These are phyloP conservation scores for Podosphaera aphanis DNA, from an alignment of 2,329 filamentous ascomycete species.

Conservation along the genomic window DNA sequence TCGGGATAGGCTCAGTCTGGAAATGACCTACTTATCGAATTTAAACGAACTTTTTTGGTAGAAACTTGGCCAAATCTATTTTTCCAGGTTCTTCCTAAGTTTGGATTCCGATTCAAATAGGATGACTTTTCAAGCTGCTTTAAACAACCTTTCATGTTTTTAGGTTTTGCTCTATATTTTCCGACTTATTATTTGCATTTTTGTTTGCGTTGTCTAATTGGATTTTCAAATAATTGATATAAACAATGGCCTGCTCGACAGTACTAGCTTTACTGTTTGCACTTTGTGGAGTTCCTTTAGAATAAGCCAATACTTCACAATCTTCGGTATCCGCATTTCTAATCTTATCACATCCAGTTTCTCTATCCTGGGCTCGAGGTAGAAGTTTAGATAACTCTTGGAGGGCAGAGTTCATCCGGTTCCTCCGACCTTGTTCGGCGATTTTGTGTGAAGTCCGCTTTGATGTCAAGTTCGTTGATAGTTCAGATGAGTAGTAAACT, in stretches of 20 bases:
- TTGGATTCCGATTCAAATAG: no score
- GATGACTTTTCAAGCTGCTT: no score
- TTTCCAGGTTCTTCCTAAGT: no score
- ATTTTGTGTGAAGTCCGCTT: slow-evolving; percentile 97
- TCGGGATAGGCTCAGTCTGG: no score
- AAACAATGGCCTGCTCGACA: slow-evolving; percentile 89
- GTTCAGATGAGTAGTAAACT: slow-evolving; percentile 68
- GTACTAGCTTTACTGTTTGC: slow-evolving; percentile 86
- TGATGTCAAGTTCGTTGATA: slow-evolving; percentile 82
- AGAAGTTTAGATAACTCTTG: slow-evolving; percentile 75
- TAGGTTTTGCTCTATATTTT: slow-evolving; percentile 12
- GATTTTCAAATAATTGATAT: slow-evolving; percentile 65
- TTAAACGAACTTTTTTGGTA: no score
- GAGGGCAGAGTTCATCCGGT: slow-evolving; percentile 82
- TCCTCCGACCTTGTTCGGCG: slow-evolving; percentile 82
- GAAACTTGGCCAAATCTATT: no score
- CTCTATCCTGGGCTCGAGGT: slow-evolving; percentile 29
- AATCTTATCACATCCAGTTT: slow-evolving; percentile 16
- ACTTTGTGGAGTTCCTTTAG: slow-evolving; percentile 22
- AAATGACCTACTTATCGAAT: no score
- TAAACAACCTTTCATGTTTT: no score
- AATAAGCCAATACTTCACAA: slow-evolving; percentile 24
- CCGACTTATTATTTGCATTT: slow-evolving; percentile 35
- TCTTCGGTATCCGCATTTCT: slow-evolving; percentile 21
- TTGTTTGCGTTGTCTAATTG: slow-evolving; percentile 43